Base-by-base conservation (phyloP, 1,284 basidiomycete species). In the Ceratobasidium sp. region DNA sequence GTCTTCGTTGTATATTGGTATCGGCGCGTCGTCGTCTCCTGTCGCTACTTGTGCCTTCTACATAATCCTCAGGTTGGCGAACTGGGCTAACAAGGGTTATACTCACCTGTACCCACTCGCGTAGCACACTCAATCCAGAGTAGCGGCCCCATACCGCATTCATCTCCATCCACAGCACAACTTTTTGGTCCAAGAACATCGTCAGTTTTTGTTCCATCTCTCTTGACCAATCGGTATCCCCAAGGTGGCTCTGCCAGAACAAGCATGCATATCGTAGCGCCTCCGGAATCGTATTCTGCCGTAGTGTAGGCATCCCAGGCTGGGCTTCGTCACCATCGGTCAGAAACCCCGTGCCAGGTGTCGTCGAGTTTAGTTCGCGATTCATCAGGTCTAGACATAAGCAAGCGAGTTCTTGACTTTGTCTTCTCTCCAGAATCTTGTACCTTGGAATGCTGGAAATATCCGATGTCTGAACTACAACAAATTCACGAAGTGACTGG, bases 401-500 rank as follows among this genome's bases (percentile, higher is more conserved):
- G 3, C 13, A 15, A 1, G 23, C 54, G 10, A 71, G 39, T 3
- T 37, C 28, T n/a, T 28, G 53, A 20, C 54, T 60, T n/a, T 58
- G 23, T 13, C 39, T 15, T 33, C 26, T 45, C 23, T 71, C 68
- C 2, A 23, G 37, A 5, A 71, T 60, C 7, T 23, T n/a, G n/a
- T 60, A 49, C 7, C 11, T 15, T 20, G 56, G 39, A 28, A 26
- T 13, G 17, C 33, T 13, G 3, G 37, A 23, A 6, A 42, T 45
- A 20, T 17, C 11, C 6, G 1, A 28, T 4, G 54, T 31, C 10
- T 51, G 53, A n/a, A 11, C 20, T 2, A 42, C 26, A 42, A 71
- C 26, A 31, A 71, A 71, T 10, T 71, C 68, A 3, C 68, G 68
- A 17, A 71, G 35, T 1, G 68, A 71, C 42, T 71, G 68, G 45